These are phyloP conservation scores for Syzygium oleosum DNA, from an alignment of 345 rosid species.

Conservation along the genomic window DNA sequence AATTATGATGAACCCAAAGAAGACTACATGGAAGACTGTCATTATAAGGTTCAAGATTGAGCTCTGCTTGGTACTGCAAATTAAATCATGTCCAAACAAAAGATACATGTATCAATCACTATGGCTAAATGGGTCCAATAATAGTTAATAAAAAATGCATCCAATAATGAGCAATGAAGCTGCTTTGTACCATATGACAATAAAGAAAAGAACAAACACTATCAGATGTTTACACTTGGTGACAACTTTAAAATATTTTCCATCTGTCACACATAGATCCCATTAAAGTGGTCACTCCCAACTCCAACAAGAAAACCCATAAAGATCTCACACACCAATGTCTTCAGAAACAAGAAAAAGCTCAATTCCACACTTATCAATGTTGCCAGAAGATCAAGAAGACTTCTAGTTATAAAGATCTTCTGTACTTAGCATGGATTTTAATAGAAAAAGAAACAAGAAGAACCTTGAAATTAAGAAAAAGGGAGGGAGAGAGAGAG, in stretches of 20 bases:
- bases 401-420: neutral
- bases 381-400: neutral
- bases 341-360: neutral
- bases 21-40: conserved; percentile 75
- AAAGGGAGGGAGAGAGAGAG: fast-evolving
- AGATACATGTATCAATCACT: neutral
- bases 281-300: neutral
- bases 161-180: neutral
- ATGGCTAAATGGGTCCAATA: neutral
- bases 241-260: neutral
- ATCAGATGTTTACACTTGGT: neutral
- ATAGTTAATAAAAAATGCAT: neutral
- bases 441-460: neutral
- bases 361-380: neutral
- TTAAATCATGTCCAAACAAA: neutral
- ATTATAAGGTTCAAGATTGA: conserved; percentile 70
- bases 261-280: neutral
- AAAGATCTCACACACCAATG: neutral
- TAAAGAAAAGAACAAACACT: neutral
- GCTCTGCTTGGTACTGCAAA: conserved; percentile 89
- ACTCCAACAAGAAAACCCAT: neutral
- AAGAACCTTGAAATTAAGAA: neutral
- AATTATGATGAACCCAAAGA: conserved; percentile 75
- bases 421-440: neutral
- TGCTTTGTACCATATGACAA: neutral